phyloP scores from a whole-genome alignment of 495 filamentous ascomycete genomes.

The Trichoderma parareesei region DNA sequence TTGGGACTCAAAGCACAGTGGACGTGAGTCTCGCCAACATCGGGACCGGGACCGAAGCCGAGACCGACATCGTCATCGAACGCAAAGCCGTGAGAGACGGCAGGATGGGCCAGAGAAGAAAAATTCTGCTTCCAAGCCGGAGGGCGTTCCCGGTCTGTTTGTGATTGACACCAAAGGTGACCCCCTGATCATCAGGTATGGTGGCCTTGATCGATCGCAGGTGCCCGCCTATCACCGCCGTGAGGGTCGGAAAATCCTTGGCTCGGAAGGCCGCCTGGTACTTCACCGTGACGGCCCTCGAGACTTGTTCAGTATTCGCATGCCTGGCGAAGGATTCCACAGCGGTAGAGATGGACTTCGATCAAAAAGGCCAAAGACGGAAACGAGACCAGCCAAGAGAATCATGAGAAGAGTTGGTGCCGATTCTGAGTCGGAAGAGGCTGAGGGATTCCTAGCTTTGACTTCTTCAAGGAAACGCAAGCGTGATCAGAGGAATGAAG shows the following conservation, averaged over 20 bases:
- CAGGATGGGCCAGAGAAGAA: not conserved
- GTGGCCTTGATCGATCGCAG: slow-evolving; percentile 30
- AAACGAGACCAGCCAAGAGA: slow-evolving; percentile 22
- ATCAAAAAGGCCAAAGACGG: slow-evolving; percentile 19
- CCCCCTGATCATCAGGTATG: slow-evolving; percentile 35
- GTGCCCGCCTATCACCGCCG: slow-evolving; percentile 35
- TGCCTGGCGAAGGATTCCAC: slow-evolving; percentile 23
- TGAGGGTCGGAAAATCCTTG: slow-evolving; percentile 33
- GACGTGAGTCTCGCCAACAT: not conserved
- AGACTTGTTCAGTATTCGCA: slow-evolving; percentile 29
- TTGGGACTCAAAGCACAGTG: not conserved
- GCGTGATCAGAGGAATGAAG: slow-evolving; percentile 20
- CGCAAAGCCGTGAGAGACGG: not conserved
- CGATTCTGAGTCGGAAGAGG: slow-evolving; percentile 1
- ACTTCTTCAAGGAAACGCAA: slow-evolving; percentile 32
- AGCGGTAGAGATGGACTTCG: slow-evolving; percentile 29
- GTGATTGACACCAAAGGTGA: slow-evolving; percentile 36
- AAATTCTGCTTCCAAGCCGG: not conserved
- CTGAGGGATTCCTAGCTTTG: slow-evolving; percentile 33
- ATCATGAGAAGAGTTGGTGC: slow-evolving; percentile 14
- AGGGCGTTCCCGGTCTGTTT: slow-evolving; percentile 18
- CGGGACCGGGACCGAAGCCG: not conserved
- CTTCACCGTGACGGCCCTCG: slow-evolving; percentile 27
- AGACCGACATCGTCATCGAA: not conserved
- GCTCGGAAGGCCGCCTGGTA: slow-evolving; percentile 26